These are phyloP conservation scores for Macadamia integrifolia DNA, from an alignment of 164 flowering plant species.

Conservation along the genomic window DNA sequence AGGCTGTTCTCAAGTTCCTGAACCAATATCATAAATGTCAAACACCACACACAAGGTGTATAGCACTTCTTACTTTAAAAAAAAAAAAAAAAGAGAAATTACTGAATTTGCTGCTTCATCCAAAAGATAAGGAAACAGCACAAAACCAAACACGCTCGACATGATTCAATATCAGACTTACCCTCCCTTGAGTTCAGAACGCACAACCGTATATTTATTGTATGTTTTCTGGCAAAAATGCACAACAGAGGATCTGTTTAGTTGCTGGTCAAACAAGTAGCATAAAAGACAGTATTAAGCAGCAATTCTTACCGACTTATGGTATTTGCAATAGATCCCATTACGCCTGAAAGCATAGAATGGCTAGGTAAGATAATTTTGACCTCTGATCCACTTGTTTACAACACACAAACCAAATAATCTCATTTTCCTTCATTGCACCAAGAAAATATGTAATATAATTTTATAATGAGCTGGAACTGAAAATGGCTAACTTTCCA, in stretches of 20 bases:
- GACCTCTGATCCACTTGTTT: no score
- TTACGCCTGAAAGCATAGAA: constrained; percentile 47
- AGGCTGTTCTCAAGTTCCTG: constrained; percentile 74
- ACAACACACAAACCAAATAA: no score
- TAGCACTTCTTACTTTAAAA: no score
- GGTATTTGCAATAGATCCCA: constrained; percentile 66
- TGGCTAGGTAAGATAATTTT: neutral
- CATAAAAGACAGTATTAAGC: constrained; percentile 1
- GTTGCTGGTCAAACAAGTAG: neutral
- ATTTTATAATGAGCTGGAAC: no score
- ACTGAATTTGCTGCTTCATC: neutral
- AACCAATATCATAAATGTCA: constrained; percentile 4
- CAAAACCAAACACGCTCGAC: neutral
- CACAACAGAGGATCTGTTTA: constrained; percentile 1
- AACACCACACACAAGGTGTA: no score
- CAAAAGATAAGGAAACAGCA: neutral
- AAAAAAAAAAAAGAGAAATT: no score
- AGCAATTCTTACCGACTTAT: constrained; percentile 48
- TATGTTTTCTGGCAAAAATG: constrained; percentile 47
- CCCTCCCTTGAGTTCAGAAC: constrained; percentile 91
- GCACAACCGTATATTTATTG: constrained; percentile 45
- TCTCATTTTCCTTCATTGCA: no score
- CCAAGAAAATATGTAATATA: no score
- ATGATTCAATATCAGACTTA: constrained; percentile 19
- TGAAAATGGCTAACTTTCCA: no score